Evolutionary conservation across 2,329 filamentous ascomycete genomes (phyloP).

Genomic region (Fusarium chuoi): DNA sequence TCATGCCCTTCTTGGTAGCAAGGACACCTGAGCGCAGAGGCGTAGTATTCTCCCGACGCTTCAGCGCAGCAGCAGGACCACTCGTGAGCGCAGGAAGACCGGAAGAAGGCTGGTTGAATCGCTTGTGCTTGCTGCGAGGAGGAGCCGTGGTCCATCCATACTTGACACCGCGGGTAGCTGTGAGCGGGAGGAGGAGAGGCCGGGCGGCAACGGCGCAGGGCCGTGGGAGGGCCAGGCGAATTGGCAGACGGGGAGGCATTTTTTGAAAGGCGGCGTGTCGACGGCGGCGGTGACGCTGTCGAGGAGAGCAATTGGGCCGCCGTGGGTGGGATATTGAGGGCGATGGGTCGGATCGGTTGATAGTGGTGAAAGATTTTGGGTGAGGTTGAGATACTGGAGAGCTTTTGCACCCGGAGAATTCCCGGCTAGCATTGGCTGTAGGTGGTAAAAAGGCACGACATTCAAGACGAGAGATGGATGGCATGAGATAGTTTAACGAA

Average conservation of each 20-base stretch:
- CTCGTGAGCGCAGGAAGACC: conserved; percentile 67
- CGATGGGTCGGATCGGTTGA: conserved; percentile 17
- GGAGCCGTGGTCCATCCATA: conserved; percentile 71
- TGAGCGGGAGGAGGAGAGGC: conserved; percentile 58
- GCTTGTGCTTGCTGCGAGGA: conserved; percentile 62
- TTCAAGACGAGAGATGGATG: neutral
- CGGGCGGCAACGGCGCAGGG: conserved; percentile 47
- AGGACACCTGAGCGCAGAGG: conserved; percentile 82
- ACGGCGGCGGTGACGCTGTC: conserved; percentile 12
- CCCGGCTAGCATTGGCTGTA: conserved; percentile 18
- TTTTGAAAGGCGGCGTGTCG: conserved; percentile 29
- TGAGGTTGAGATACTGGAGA: conserved; percentile 24
- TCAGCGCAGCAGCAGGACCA: conserved; percentile 69
- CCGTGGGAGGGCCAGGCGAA: conserved; percentile 56
- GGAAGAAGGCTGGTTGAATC: conserved; percentile 68
- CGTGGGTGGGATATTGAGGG: conserved; percentile 16
- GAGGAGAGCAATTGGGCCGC: conserved; percentile 26
- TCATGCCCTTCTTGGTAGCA: conserved; percentile 95
- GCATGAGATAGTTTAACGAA: neutral
- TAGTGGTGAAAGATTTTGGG: conserved; percentile 42
- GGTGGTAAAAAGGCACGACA: conserved; percentile 7
- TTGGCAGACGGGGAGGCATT: conserved; percentile 60
- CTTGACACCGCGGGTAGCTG: conserved; percentile 61
- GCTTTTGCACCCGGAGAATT: conserved; percentile 40
- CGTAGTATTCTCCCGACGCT: conserved; percentile 67